Evolutionary conservation across 2,329 filamentous ascomycete genomes (phyloP), one percentile per base, ranked within the genome.

Genomic region (Scedosporium aurantiacum): DNA sequence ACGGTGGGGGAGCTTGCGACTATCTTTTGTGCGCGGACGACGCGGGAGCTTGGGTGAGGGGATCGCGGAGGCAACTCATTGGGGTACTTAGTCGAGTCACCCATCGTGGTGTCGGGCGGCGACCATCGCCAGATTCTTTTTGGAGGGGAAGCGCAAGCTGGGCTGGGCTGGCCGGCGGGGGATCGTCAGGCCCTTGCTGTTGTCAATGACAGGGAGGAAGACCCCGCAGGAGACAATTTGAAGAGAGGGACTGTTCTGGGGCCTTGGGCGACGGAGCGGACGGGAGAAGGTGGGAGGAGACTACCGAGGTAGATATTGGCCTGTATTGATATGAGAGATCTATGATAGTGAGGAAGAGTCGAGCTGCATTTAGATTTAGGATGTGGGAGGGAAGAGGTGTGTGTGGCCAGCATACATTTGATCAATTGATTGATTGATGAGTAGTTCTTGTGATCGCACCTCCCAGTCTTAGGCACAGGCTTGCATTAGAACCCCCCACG

Each of bases 1-100:
- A 72, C 70, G 63, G 72, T 68, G 60, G 76, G 68, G 57, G 74
- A 71, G 64, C 71, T 64, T 55, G 70, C 67, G 32, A 74, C 70
- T 65, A 82, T 82, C 73, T 80, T 82, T 65, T 83, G 81, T 6
- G 81, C 78, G 63, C 80, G 79, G 58, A 82, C 68, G 56, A 77
- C 75, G 41, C 55, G 54, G 18, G 41, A 37, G n/a, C 32, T 61
- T 18, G 25, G 45, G 27, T 50, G 60, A 14, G 60, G 41, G 10
- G 65, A 65, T 25, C 65, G 70, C 27, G 62, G 63, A 32, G 59
- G 27, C 50, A 45, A 18, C 50, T 61, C 50, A 27, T 37, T 37
- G 52, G 59, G 21, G 32, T 25, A 21, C 47, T 32, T 57, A 52
- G 50, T 32, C 18, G 50, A 45, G 50, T 61, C 59, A 55, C 50